Base-by-base conservation (phyloP, 2,329 filamentous ascomycete species). In the Calonectria hawksworthii region DNA sequence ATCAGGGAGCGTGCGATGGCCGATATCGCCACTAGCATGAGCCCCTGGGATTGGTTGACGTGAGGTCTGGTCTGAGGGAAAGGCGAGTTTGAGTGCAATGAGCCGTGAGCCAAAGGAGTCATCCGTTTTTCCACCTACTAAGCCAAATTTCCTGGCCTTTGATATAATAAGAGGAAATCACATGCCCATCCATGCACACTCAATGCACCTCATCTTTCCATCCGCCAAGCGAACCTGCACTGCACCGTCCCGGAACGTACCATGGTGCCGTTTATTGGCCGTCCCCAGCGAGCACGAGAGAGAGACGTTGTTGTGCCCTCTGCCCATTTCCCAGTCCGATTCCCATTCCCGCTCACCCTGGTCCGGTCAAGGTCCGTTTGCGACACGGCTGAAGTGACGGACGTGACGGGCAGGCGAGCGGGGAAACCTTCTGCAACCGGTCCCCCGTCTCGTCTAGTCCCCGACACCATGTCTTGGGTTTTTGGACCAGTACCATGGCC, bases 21-120 rank as follows among this genome's bases (percentile, higher is more conserved):
- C 76, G 77, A 79, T 79, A 78, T 79, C 77, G 77, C 77, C 75
- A 78, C 77, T 76, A 77, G 77, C 51, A 77, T 51, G 36, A 77
- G 61, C 74, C 65, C 68, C 66, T 69, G 72, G 54, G 77, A 78
- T 76, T 78, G 77, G 77, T 64, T 76, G 68, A 67, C 72, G 44
- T 28, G 5, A 54, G 41, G 61, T 56, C 44, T 63, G 47, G 73
- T 61, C 50, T 59, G 72, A 59, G 36, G 36, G 41, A 23, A 56
- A 67, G 69, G 66, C 68, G 69, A 51, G 64, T 56, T 59, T 68
- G 47, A 30, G 56, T 54, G 68, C 64, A 47, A 64, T 44, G 61
- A 54, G 41, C 16, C 23, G 52, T 41, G 68, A 44, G 26, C 71
- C 50, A 64, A 61, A 32, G 71, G 66, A 47, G 26, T 51, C 65